Conservation (phyloP, 2,329 filamentous ascomycete genomes). For the Fusarium siculi region DNA sequence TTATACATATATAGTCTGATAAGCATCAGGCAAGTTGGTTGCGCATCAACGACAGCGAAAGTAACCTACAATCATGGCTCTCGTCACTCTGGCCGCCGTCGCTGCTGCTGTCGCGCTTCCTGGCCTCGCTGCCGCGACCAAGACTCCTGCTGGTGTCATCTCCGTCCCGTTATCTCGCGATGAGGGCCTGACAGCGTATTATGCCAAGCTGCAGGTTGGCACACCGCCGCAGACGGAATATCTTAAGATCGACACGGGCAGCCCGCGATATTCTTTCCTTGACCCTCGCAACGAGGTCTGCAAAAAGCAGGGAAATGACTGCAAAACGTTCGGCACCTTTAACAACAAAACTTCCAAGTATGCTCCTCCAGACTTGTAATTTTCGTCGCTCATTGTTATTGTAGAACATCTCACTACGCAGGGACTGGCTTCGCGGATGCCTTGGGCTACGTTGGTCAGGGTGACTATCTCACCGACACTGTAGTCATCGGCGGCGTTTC, state of each 20-base stretch:
- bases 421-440: background rate
- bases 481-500: background rate
- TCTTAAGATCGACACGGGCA: conserved; percentile 8
- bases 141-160: background rate
- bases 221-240: conserved; percentile 1
- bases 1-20: background rate
- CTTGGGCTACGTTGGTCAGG: background rate
- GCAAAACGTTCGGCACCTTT: background rate
- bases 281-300: background rate
- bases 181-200: conserved; percentile 1
- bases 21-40: background rate
- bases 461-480: background rate
- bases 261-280: conserved; percentile 7
- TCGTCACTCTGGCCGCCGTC: background rate
- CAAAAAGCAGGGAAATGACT: background rate
- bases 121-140: background rate
- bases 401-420: background rate
- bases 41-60: background rate
- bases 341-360: conserved; percentile 1
- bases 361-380: fast-evolving
- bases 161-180: conserved; percentile 2
- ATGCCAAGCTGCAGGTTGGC: background rate
- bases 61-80: background rate
- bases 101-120: background rate
- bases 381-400: background rate